phyloP scores from a whole-genome alignment of 1,284 basidiomycete genomes.

The Apiotrichum sp. region DNA sequence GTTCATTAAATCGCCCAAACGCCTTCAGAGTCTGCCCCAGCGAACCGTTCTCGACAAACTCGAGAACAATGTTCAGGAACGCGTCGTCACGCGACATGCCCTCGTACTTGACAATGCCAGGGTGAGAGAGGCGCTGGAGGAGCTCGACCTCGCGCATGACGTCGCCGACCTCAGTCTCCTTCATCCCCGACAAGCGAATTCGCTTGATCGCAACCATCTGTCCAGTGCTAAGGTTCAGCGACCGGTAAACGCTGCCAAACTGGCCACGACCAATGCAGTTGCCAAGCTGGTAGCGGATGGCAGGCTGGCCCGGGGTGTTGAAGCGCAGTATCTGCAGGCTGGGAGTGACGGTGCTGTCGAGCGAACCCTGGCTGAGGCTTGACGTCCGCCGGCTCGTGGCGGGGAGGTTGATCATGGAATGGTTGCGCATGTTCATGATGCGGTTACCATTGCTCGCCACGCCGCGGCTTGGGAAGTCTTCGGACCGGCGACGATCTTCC shows the following conservation, averaged over 20 bases:
- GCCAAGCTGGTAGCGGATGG: constrained; percentile 82
- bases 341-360: constrained; percentile 48
- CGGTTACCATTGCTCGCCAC: neutral
- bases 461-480: constrained; percentile 17
- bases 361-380: constrained; percentile 20
- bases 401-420: constrained; percentile 34
- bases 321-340: constrained; percentile 71
- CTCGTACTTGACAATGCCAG: constrained; percentile 88
- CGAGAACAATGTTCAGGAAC: constrained; percentile 81
- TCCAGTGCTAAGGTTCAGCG: constrained; percentile 82
- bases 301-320: constrained; percentile 64
- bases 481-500: constrained; percentile 29
- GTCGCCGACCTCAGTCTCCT: constrained; percentile 75
- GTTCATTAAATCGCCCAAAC: constrained; percentile 85
- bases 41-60: constrained; percentile 93
- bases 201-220: constrained; percentile 94
- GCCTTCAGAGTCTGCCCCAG: constrained; percentile 82
- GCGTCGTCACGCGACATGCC: constrained; percentile 86
- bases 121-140: constrained; percentile 79
- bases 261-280: constrained; percentile 95
- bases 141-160: constrained; percentile 88
- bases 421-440: constrained; percentile 25
- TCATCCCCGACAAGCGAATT: constrained; percentile 75
- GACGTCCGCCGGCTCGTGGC: constrained; percentile 16
- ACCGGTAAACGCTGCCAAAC: constrained; percentile 91